Evolutionary conservation across 352 stramenopile genomes (phyloP), one percentile per base, ranked within the genome.

Genomic region (Globisporangium echinulatum): DNA sequence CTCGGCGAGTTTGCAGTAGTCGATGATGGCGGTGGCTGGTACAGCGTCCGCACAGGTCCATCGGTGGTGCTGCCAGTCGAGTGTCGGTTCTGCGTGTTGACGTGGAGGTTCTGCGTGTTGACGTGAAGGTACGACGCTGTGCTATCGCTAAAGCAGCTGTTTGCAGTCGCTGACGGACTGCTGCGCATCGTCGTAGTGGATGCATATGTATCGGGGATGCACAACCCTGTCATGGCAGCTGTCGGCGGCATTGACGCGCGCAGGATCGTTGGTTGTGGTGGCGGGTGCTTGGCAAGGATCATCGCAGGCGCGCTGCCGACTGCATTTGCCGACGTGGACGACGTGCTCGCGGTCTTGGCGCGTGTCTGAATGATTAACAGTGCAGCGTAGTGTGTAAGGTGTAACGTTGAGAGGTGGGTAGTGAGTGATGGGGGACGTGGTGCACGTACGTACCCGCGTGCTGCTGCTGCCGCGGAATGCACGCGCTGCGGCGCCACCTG

Each of bases 201-300:
- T 33, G 14, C 14, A 17, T 46, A 50, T 50, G 61, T 52, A 49
- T 67, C 51, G 0, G 54, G 61, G 49, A 50, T 42, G 54, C 62
- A 65, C 19, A 65, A n/a, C 9, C 49, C 40, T 19, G 33, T 25
- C 52, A 60, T 54, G 1, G 17, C 17, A 25, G 36, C 42, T 15
- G 4, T 19, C n/a, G 43, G 25, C 13, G 55, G 37, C 9, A 50
- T 8, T 13, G 58, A 47, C 6, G 69, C 63, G 17, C 52, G 66
- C 33, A 78, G 62, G 46, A 76, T 62, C 61, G 72, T 74, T 2
- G 71, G n/a, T 6, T 11, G 69, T 3, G 71, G 46, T 5, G 46
- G 70, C 19, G 70, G 80, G 8, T 71, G 69, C 57, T 84, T 87
- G 46, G 74, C 62, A 59, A 82, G 62, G 7, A 77, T 69, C 25